Evolutionary conservation across 768 basidiomycete species (phyloP), one percentile per base, ranked within the genome.

Genomic region (Naganishia randhawae): DNA sequence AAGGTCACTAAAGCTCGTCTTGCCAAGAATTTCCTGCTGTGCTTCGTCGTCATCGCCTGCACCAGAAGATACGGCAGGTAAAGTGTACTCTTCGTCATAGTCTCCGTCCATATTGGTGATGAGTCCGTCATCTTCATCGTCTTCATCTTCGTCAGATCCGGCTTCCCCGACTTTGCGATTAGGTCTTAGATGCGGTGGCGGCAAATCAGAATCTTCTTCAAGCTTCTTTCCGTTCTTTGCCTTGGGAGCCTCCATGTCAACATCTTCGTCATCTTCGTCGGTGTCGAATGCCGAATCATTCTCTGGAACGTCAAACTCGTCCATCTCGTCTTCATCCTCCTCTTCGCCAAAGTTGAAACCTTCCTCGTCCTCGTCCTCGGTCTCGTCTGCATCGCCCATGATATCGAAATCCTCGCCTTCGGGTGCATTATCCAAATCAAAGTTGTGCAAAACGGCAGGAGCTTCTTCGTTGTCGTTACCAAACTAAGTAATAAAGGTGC

Each of bases 31-130:
- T 63, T 79, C 79, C 65, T 78, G 77, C 14, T 72, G 72, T 27
- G 73, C 73, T 11, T 69, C 69, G 22, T 75, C 76, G 54, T 74
- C 78, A 29, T 66, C 67, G 17, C 25, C 55, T 3, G 35, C 39
- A 11, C 55, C 66, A 17, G 39, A 7, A 29, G 51, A 31, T 8
- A 78, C 78, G 14, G 76, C 78, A 1, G 78, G 78, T 13, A 80
- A 64, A 3, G 76, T 77, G 63, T 68, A 80, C 22, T 75, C 77
- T 31, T 73, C 25, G 70, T 73, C 42, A 77, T 69, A 65, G 76
- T 77, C 54, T 73, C 76, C 70, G 74, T 77, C 39, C 57, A 80
- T 55, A 64, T 80, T 80, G 63, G 78, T 80, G 51, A 69, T 72
- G 52, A 80, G 72, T 6, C 70, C 71, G 25, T 71, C 76, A 42